Evolutionary conservation across 345 rosid species (phyloP).

Genomic region (Aquilaria malaccensis): DNA sequence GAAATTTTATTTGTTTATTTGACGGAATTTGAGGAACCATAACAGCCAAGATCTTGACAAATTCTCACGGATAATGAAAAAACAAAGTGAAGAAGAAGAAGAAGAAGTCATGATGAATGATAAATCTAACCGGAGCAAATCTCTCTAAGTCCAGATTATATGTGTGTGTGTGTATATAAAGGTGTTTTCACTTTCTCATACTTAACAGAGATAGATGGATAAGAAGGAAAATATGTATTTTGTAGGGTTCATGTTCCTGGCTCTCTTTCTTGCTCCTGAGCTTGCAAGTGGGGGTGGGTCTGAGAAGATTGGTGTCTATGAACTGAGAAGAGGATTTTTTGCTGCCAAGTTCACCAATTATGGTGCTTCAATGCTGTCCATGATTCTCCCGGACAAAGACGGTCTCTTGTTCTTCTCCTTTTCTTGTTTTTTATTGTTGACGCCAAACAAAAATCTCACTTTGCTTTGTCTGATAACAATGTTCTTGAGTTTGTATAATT

Average conservation of each 20-base stretch:
- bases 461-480: constrained; percentile 1
- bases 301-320: constrained; percentile 21
- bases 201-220: too few species aligned
- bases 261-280: neutral
- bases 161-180: too few species aligned
- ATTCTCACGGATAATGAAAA: too few species aligned
- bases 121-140: too few species aligned
- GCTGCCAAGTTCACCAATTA: constrained; percentile 46
- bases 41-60: too few species aligned
- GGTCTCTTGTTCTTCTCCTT: constrained; percentile 20
- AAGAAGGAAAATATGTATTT: neutral
- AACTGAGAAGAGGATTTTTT: constrained; percentile 32
- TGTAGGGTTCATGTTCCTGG: neutral
- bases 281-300: constrained; percentile 5
- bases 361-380: constrained; percentile 60
- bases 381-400: constrained; percentile 45
- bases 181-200: too few species aligned
- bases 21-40: too few species aligned
- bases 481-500: neutral
- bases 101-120: too few species aligned
- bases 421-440: neutral
- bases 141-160: too few species aligned
- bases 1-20: too few species aligned
- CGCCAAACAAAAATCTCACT: neutral
- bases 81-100: too few species aligned